These are phyloP conservation scores for Bullera alba DNA, from an alignment of 768 basidiomycete genomes.

Conservation along the genomic window DNA sequence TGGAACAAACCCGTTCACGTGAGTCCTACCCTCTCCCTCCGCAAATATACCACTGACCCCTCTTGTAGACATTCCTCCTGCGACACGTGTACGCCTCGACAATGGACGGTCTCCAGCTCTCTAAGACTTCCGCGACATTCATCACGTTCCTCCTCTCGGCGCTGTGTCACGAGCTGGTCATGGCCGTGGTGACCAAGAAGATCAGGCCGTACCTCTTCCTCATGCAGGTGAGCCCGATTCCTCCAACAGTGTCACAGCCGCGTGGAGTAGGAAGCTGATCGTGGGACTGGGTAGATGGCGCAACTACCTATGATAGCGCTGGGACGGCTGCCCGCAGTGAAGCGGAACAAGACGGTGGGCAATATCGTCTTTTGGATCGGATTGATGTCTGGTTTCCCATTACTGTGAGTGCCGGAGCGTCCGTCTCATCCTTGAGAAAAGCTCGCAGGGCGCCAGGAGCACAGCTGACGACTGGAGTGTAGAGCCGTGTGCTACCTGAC, in stretches of 20 bases:
- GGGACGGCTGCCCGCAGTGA: conserved; percentile 67
- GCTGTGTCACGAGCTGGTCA: conserved; percentile 85
- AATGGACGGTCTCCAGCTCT: conserved; percentile 67
- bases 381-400: conserved; percentile 74
- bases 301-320: conserved; percentile 87
- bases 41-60: not conserved
- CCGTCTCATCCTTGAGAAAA: too few species aligned
- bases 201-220: conserved; percentile 81
- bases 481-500: conserved; percentile 21
- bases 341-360: conserved; percentile 66
- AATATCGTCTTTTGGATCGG: conserved; percentile 87
- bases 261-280: not conserved
- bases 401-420: conserved; percentile 62
- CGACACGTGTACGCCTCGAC: conserved; percentile 92
- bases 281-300: conserved; percentile 54
- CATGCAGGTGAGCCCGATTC: conserved; percentile 53
- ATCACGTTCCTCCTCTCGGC: conserved; percentile 88
- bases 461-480: not conserved
- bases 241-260: not conserved
- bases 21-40: conserved; percentile 50
- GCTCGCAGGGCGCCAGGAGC: too few species aligned
- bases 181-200: conserved; percentile 91
- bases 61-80: conserved; percentile 55
- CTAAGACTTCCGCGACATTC: conserved; percentile 75
- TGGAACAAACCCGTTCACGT: conserved; percentile 95